These are phyloP conservation scores for Colletotrichum neosansevieriae DNA, from an alignment of 2,329 filamentous ascomycete genomes.

Conservation along the genomic window DNA sequence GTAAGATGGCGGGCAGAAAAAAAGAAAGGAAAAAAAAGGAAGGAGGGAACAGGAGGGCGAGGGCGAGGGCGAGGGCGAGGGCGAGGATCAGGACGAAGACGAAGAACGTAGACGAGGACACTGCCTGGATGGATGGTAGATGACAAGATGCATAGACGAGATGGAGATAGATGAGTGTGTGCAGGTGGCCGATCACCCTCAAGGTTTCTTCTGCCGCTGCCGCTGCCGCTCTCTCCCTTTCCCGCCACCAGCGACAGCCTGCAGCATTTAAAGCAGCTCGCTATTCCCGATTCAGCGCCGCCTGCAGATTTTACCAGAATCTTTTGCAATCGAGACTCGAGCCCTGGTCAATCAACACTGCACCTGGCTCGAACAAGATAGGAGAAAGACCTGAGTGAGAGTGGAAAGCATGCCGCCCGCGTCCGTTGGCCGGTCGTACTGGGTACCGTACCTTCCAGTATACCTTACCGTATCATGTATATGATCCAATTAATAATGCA, in stretches of 20 bases:
- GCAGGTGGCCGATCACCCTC: constrained; percentile 1
- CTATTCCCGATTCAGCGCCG: constrained; percentile 24
- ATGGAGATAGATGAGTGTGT: too few species aligned
- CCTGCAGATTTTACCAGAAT: constrained; percentile 26
- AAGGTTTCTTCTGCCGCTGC: too few species aligned
- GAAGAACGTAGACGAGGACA: background rate
- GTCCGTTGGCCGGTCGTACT: too few species aligned
- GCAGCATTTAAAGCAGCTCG: background rate
- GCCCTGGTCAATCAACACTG: constrained; percentile 10
- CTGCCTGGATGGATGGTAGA: too few species aligned
- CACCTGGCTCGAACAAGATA: constrained; percentile 7
- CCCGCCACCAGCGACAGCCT: constrained; percentile 22
- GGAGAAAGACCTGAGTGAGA: too few species aligned
- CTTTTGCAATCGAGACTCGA: constrained; percentile 2
- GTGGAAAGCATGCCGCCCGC: too few species aligned
- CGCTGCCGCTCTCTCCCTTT: constrained; percentile 3
- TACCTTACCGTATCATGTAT: too few species aligned
- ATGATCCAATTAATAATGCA: too few species aligned
- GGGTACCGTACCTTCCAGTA: too few species aligned
- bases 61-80: background rate
- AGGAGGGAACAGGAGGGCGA: constrained; percentile 10
- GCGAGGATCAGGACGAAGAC: too few species aligned
- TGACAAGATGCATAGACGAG: too few species aligned
- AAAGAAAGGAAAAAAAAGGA: background rate
- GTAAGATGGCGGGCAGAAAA: background rate